Evolutionary conservation across 345 rosid genomes (phyloP).

Genomic region (Salix viminalis): DNA sequence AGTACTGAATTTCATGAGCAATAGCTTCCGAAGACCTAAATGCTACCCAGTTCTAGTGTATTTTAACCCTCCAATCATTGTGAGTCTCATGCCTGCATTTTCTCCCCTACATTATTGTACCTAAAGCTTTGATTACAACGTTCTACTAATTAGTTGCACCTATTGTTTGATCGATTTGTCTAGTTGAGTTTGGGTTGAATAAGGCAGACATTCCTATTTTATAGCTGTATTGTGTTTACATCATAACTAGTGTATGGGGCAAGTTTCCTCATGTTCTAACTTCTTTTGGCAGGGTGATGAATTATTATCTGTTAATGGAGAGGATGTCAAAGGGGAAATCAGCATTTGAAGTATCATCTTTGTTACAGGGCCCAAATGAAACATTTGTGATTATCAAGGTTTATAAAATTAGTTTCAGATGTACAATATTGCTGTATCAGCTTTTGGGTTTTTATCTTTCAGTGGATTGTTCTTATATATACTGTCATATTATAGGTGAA

Average conservation of each 20-base stretch:
- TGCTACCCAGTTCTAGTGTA: background rate
- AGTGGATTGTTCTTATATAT: background rate
- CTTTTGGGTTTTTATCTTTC: background rate
- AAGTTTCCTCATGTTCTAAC: background rate
- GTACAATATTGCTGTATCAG: background rate
- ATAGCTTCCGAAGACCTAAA: background rate
- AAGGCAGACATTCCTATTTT: background rate
- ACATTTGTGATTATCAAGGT: conserved; percentile 83
- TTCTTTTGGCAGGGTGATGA: conserved; percentile 70
- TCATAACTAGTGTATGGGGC: background rate
- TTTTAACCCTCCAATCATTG: no score
- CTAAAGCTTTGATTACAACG: no score
- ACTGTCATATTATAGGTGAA: conserved; percentile 51
- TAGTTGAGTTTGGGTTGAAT: background rate
- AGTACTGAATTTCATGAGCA: background rate
- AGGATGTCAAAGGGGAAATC: conserved; percentile 84
- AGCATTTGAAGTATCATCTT: conserved; percentile 86
- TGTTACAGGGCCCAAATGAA: conserved; percentile 90
- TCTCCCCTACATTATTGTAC: no score
- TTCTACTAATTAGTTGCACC: background rate
- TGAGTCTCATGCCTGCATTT: no score
- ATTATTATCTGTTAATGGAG: conserved; percentile 72
- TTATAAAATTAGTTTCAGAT: conserved; percentile 4
- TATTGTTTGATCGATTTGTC: background rate
- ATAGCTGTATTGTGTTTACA: background rate